phyloP scores from a whole-genome alignment of 2,329 filamentous ascomycete species.

The Sporothrix phasma region DNA sequence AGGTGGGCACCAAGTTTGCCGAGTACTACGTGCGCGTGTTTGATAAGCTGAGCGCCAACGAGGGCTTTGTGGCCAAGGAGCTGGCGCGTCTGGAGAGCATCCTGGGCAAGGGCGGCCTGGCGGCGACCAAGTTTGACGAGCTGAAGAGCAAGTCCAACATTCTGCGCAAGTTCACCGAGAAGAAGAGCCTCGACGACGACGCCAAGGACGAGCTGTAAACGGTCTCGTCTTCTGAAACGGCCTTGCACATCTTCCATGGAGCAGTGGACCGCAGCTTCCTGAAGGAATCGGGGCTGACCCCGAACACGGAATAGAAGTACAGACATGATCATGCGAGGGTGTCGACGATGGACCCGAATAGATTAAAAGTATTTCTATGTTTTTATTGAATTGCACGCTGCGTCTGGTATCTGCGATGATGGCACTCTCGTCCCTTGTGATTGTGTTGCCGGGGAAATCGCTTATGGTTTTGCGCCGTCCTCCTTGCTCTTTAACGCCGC shows the following conservation, averaged over 20 bases:
- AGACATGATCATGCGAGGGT: not conserved
- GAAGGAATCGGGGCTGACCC: not conserved
- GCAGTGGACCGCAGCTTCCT: not conserved
- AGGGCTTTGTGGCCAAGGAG: slow-evolving; percentile 78
- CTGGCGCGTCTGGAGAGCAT: slow-evolving; percentile 68
- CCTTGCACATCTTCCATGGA: no score
- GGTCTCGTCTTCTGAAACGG: slow-evolving; percentile 22
- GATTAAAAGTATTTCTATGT: not conserved
- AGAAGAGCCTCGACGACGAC: slow-evolving; percentile 36
- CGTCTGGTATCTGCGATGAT: not conserved
- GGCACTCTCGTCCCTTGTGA: not conserved
- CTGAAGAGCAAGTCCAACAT: slow-evolving; percentile 81
- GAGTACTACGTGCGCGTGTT: slow-evolving; percentile 92
- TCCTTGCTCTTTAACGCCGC: slow-evolving; percentile 53
- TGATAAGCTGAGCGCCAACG: slow-evolving; percentile 69
- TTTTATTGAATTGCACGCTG: not conserved
- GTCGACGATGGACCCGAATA: not conserved
- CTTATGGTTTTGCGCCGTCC: slow-evolving; percentile 18
- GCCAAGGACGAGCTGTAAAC: slow-evolving; percentile 63
- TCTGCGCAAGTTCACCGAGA: slow-evolving; percentile 62
- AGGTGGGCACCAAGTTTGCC: slow-evolving; percentile 63
- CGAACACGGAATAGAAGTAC: slow-evolving; percentile 22
- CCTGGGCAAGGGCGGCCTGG: slow-evolving; percentile 76
- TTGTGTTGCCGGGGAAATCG: not conserved
- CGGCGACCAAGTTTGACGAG: slow-evolving; percentile 80